Conservation (phyloP, 257 asterid species). For the Gentiana macrophylla region DNA sequence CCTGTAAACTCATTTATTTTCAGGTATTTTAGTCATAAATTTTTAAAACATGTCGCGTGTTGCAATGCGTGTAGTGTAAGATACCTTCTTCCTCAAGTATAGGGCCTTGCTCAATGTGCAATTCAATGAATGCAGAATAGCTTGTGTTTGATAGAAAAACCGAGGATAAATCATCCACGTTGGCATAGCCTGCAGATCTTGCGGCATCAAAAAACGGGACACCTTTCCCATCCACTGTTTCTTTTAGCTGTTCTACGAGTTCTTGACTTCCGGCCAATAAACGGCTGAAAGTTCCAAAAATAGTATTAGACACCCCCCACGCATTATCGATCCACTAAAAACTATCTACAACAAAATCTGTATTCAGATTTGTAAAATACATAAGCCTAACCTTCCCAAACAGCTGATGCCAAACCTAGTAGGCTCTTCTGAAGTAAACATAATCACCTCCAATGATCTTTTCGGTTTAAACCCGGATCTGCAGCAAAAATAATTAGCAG, state of each 20-base stretch:
- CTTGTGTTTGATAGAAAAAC: slow-evolving; percentile 61
- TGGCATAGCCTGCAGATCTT: slow-evolving; percentile 52
- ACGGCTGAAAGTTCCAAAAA: slow-evolving; percentile 53
- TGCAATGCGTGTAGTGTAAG: background rate
- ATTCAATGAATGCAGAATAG: slow-evolving; percentile 68
- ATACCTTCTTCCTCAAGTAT: slow-evolving; percentile 90
- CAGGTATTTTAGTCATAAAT: too few species aligned
- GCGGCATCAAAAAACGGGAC: slow-evolving; percentile 68
- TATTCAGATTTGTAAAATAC: too few species aligned
- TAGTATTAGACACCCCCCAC: slow-evolving; percentile 14
- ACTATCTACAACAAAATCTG: too few species aligned
- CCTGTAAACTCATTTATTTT: slow-evolving; percentile 17
- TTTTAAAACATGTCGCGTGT: too few species aligned
- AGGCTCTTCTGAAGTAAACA: slow-evolving; percentile 99
- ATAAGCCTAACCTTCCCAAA: slow-evolving; percentile 65
- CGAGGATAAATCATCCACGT: slow-evolving; percentile 39
- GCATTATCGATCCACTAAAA: too few species aligned
- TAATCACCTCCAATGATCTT: slow-evolving; percentile 86
- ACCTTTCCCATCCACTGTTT: slow-evolving; percentile 53
- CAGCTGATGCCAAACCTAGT: slow-evolving; percentile 95
- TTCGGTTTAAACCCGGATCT: slow-evolving; percentile 84
- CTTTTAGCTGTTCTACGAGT: slow-evolving; percentile 50
- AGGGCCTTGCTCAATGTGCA: slow-evolving; percentile 99
- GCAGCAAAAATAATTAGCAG: slow-evolving; percentile 9
- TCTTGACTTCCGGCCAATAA: slow-evolving; percentile 72